A percentile compares a stretch with the other conserved stretches of the same genome.
These are phyloP conservation scores for Cyberlindnera mrakii DNA, from an alignment of 805 yeast genomes.

Conservation along the genomic window DNA sequence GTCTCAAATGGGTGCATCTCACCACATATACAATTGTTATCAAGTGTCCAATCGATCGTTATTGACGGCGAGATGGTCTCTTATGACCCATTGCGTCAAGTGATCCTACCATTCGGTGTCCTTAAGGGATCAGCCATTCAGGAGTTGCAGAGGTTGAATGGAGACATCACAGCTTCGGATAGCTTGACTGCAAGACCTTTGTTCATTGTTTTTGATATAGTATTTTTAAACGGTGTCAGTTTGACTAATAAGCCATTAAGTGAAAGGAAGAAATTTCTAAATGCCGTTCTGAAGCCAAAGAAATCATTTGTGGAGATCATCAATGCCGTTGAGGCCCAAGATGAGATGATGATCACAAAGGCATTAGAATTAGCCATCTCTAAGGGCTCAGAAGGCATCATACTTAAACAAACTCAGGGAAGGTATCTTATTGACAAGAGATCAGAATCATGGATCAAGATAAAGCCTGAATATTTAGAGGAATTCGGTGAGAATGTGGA, in stretches of 20 bases:
- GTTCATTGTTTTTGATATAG: conserved; percentile 64
- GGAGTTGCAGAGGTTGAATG: conserved; percentile 38
- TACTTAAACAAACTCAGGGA: conserved; percentile 59
- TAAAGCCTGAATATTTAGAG: conserved; percentile 85
- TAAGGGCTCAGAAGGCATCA: conserved; percentile 72
- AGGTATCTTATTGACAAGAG: conserved; percentile 58
- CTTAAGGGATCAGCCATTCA: conserved; percentile 65
- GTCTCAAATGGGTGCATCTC: conserved; percentile 48
- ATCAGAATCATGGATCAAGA: conserved; percentile 71
- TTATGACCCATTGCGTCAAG: conserved; percentile 54
- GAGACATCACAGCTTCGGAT: conserved; percentile 20
- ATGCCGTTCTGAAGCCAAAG: conserved; percentile 36
- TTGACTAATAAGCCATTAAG: conserved; percentile 48
- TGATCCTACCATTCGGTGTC: conserved; percentile 73
- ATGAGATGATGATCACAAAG: conserved; percentile 46
- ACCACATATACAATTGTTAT: conserved; percentile 36
- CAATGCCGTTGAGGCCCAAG: conserved; percentile 31
- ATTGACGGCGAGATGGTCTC: conserved; percentile 95
- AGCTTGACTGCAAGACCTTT: conserved; percentile 43
- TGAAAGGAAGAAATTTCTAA: conserved; percentile 49
- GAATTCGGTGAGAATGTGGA: conserved; percentile 87
- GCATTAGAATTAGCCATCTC: conserved; percentile 55
- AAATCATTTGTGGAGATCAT: conserved; percentile 42
- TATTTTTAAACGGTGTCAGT: conserved; percentile 62
- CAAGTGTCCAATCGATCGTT: conserved; percentile 30